These are phyloP conservation scores for Mikania micrantha DNA, from an alignment of 129 eudicot genomes.

Conservation along the genomic window DNA sequence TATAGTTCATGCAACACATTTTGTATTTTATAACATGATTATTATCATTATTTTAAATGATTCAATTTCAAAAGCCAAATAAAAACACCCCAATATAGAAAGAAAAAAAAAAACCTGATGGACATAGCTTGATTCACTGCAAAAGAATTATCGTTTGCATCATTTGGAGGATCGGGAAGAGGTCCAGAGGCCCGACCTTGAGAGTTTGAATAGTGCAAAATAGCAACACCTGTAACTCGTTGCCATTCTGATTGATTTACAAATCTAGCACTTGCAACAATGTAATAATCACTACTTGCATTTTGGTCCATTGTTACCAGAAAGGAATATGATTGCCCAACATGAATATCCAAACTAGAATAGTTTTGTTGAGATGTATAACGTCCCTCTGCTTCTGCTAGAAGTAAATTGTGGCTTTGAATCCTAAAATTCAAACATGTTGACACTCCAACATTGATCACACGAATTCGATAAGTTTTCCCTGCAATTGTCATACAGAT, in stretches of 20 bases:
- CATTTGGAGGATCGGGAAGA: constrained; percentile 89
- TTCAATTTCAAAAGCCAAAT: neutral
- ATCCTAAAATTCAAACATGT: constrained; percentile 87
- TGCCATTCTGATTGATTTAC: constrained; percentile 83
- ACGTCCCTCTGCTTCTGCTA: constrained; percentile 86
- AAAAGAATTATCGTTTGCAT: constrained; percentile 50
- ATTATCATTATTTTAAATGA: neutral
- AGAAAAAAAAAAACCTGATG: constrained; percentile 47
- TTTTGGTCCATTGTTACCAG: constrained; percentile 98
- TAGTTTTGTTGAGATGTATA: constrained; percentile 79
- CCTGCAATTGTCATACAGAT: constrained; percentile 37
- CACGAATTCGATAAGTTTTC: constrained; percentile 83
- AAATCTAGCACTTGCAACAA: constrained; percentile 96
- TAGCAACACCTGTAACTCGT: constrained; percentile 82
- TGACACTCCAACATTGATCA: constrained; percentile 80
- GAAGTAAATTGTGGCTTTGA: constrained; percentile 71
- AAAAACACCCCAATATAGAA: neutral
- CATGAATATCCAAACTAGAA: constrained; percentile 79
- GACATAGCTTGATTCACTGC: constrained; percentile 85
- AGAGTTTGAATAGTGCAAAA: constrained; percentile 85
- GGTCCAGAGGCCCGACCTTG: constrained; percentile 80
- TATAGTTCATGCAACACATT: neutral
- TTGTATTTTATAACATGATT: neutral
- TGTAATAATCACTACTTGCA: constrained; percentile 86
- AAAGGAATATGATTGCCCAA: constrained; percentile 92